Evolutionary conservation across 331 rosid genomes (phyloP).

Genomic region (Stylosanthes scabra): DNA sequence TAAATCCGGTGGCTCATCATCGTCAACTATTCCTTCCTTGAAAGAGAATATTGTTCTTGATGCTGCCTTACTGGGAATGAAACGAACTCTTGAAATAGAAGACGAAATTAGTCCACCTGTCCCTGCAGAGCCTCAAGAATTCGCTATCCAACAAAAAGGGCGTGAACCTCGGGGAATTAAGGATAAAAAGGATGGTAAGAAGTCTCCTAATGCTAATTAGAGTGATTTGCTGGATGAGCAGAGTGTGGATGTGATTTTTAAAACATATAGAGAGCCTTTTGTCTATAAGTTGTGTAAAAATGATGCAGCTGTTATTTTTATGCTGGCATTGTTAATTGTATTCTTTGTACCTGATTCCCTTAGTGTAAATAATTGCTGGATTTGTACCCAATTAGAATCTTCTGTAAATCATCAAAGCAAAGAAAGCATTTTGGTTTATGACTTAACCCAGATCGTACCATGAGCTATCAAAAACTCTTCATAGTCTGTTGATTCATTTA

Average conservation of each 20-base stretch:
- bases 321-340: conserved; percentile 58
- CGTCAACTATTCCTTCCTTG: conserved; percentile 45
- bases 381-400: background rate
- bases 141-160: conserved; percentile 49
- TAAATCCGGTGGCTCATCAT: conserved; percentile 43
- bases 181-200: conserved; percentile 58
- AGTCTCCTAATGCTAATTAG: conserved; percentile 37
- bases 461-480: background rate
- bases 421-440: background rate
- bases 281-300: conserved; percentile 35
- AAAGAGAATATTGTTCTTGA: conserved; percentile 78
- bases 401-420: conserved; percentile 3
- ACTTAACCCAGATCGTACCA: background rate
- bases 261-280: conserved; percentile 1
- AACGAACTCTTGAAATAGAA: conserved; percentile 64
- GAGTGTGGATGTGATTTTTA: background rate
- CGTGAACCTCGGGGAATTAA: conserved; percentile 42
- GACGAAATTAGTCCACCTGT: conserved; percentile 47
- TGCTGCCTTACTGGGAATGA: conserved; percentile 68
- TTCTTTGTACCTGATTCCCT: conserved; percentile 11
- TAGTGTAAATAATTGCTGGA: conserved; percentile 25
- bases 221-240: conserved; percentile 39
- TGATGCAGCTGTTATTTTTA: conserved; percentile 67
- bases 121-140: conserved; percentile 54
- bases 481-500: background rate